phyloP scores from a whole-genome alignment of 208 protist species.

The Crithidia acanthocephali region DNA sequence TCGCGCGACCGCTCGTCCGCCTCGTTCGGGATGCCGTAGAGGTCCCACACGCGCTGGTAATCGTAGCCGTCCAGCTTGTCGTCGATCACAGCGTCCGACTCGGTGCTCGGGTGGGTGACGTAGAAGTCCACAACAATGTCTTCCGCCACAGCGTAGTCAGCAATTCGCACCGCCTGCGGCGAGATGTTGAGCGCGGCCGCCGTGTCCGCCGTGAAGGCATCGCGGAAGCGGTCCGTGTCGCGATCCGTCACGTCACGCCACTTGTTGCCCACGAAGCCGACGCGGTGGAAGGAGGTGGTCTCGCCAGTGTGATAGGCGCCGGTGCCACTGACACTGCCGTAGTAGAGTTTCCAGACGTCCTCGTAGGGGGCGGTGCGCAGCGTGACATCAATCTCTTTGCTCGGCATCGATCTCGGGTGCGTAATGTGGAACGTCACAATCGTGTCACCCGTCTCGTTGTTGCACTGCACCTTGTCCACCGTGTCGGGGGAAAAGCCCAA shows the following conservation, averaged over 20 bases:
- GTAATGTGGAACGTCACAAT: slow-evolving; percentile 61
- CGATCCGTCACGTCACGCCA: slow-evolving; percentile 45
- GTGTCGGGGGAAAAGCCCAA: slow-evolving; percentile 38
- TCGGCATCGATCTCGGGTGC: slow-evolving; percentile 36
- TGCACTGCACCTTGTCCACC: slow-evolving; percentile 52
- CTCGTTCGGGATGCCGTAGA: slow-evolving; percentile 46
- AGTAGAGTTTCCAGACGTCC: slow-evolving; percentile 68
- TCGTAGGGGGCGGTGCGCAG: slow-evolving; percentile 58
- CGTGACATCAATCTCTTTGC: slow-evolving; percentile 48
- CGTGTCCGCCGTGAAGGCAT: slow-evolving; percentile 56
- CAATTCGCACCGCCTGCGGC: slow-evolving; percentile 41
- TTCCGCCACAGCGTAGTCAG: slow-evolving; percentile 45
- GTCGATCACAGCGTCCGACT: slow-evolving; percentile 46
- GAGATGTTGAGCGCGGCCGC: slow-evolving; percentile 41
- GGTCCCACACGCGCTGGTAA: slow-evolving; percentile 56
- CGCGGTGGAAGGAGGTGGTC: slow-evolving; percentile 66
- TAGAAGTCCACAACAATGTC: slow-evolving; percentile 69
- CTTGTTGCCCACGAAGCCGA: slow-evolving; percentile 70
- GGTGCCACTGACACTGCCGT: slow-evolving; percentile 17
- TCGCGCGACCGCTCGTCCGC: slow-evolving; percentile 27
- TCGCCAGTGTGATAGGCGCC: neutral
- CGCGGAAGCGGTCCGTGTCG: slow-evolving; percentile 42
- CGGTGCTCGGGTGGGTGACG: slow-evolving; percentile 37
- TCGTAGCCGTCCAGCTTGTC: slow-evolving; percentile 40
- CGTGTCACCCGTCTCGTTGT: slow-evolving; percentile 55